Evolutionary conservation across 441 rosid genomes (phyloP), one percentile per base, ranked within the genome.

Genomic region (Croton setiger): DNA sequence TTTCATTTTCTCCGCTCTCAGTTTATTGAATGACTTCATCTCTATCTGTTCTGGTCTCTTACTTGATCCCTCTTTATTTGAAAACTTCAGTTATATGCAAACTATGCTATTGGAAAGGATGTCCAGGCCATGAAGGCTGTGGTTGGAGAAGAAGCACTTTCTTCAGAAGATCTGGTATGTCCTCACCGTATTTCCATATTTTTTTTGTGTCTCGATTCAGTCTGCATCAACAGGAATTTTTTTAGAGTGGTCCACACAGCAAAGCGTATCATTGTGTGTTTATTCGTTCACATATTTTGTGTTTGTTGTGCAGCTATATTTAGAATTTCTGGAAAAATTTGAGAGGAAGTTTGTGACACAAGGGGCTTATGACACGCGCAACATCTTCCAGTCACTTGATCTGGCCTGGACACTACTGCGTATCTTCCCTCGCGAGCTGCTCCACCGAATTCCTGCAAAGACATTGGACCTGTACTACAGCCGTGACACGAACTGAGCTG

Each of bases 81-180:
- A 10, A 62, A 27, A 23, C 45, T 80, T 63, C 90, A 96, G 98
- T 82, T 96, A 60, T 94, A 92, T 76, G 97, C 99, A 61, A 94
- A 94, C 78, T 90, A 94, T 73, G 98, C 99, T 14, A 96, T 93
- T 54, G 99, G 99, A 51, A 96, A 96, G 77, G 99, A 94, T 76
- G 98, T 94, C 15, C 97, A 94, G 82, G 99, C 98, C 37, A 94
- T 94, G 99, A 90, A 94, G 81, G 99, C 98, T 65, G 97, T 94
- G 79, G 99, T 94, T 35, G 99, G 99, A 90, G 98, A 92, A 79
- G 99, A 92, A 86, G 97, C 99, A 17, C 97, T 96, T 73, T 94
- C 99, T 69, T 93, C 99, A 5, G 99, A 96, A 77, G 99, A 96
- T 71, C 81, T 93, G 98, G 99, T 91, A 18, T 5, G 10, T 15